Evolutionary conservation across 345 rosid genomes (phyloP).

Genomic region (Fremontodendron californicum): DNA sequence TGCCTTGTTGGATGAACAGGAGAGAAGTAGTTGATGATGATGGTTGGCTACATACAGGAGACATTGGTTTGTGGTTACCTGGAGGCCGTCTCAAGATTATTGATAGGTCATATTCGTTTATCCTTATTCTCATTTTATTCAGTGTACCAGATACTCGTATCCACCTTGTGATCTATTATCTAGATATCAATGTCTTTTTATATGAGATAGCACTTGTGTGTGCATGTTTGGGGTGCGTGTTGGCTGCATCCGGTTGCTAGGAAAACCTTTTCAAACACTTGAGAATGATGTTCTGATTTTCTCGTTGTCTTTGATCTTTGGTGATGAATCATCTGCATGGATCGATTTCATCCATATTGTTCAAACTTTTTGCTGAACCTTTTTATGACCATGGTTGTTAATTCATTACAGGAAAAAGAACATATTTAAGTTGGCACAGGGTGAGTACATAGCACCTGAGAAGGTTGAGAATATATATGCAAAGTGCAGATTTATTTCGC

Average conservation of each 20-base stretch:
- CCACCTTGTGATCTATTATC: slow-evolving; percentile 1
- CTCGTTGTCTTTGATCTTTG: not conserved
- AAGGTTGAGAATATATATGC: slow-evolving; percentile 92
- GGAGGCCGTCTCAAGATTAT: slow-evolving; percentile 94
- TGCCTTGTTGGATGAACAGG: slow-evolving; percentile 43
- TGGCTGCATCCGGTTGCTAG: not conserved
- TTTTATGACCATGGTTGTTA: not conserved
- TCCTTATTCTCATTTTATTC: not conserved
- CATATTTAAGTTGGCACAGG: slow-evolving; percentile 95
- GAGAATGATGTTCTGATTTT: not conserved
- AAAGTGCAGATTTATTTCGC: slow-evolving; percentile 71
- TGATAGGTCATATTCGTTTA: slow-evolving; percentile 56
- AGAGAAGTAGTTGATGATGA: slow-evolving; percentile 75
- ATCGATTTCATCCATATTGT: not conserved
- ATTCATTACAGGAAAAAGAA: slow-evolving; percentile 53
- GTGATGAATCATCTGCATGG: not conserved
- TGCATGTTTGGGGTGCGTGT: not conserved
- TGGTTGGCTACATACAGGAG: slow-evolving; percentile 95
- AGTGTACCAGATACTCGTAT: not conserved
- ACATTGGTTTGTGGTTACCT: slow-evolving; percentile 81
- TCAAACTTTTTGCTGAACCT: not conserved
- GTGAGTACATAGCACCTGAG: slow-evolving; percentile 98
- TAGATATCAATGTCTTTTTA: not conserved
- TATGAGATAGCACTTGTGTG: not conserved
- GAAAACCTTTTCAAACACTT: not conserved